Base-by-base conservation (phyloP, 805 yeast species). In the Ogataea saltuana region DNA sequence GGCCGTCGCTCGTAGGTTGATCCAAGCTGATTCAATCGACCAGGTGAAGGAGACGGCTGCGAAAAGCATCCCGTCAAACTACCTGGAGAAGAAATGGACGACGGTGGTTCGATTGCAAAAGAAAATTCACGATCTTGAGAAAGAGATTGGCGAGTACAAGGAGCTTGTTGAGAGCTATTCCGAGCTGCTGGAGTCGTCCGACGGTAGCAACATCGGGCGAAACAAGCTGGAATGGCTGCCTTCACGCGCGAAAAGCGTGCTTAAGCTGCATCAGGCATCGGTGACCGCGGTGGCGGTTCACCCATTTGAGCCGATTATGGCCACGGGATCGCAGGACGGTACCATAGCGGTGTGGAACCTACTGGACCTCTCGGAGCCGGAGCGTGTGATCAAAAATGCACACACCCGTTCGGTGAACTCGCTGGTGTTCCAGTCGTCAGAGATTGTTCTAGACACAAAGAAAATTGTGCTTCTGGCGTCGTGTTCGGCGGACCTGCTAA, bases 51-150 rank as follows among this genome's bases (percentile, higher is more conserved):
- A 32, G 12, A 25, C 29, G 2, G 10, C 38, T 18, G 46, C 44
- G 4, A 17, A 33, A 22, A 34, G 53, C 6, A 53, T 62, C 5
- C 69, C 71, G 1, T 45, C 48, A 3, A 46, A 58, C 27, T 64
- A 56, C 35, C 49, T 88, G 29, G 88, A 84, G 53, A 84, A 83
- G 64, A 90, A 89, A 66, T 90, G 97, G 97, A 73, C 83, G 1
- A 82, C 95, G 0, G 91, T 90, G 4, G 72, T 88, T 23, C 69
- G 96, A 34, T 69, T 91, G 22, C 97, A 91, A 64, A 76, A 81
- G 49, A 75, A 78, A 54, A 81, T 83, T 32, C 67, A 83, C 44
- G 91, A 83, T 39, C 63, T 88, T 33, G 96, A 90, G 56, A 64
- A 72, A 15, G 83, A 81, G 35, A 60, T 77, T 4, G 63, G 63